Evolutionary conservation across 176 grass and related monocot species (phyloP).

Genomic region (Avena atlantica): DNA sequence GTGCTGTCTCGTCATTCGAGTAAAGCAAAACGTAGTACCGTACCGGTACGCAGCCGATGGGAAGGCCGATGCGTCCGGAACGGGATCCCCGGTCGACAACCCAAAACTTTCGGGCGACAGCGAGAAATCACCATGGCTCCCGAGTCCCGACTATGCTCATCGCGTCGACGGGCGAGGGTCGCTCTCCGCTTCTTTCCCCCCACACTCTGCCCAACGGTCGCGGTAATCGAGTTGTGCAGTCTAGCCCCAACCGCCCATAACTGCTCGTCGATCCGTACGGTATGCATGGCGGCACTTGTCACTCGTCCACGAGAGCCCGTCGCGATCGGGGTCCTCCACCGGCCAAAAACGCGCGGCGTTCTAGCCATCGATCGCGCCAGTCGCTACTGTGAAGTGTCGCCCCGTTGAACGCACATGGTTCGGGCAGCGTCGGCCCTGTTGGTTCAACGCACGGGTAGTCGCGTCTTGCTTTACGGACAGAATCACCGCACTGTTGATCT

Average conservation of each 20-base stretch:
- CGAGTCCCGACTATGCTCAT: too few species aligned
- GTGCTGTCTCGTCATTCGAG: background rate
- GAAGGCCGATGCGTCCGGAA: background rate
- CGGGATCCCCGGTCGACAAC: background rate
- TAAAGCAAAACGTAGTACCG: background rate
- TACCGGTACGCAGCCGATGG: background rate
- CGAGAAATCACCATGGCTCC: background rate
- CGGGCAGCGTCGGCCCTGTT: background rate
- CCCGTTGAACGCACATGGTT: background rate
- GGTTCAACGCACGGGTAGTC: background rate
- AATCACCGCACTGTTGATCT: background rate
- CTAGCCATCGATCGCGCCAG: background rate
- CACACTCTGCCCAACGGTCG: background rate
- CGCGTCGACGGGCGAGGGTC: too few species aligned
- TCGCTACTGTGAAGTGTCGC: background rate
- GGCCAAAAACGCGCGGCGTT: background rate
- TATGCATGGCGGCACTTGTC: background rate
- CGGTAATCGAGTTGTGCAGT: background rate
- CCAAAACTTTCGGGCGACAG: background rate
- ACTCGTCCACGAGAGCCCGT: background rate
- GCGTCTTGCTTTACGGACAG: background rate
- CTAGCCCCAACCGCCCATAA: constrained; percentile 1
- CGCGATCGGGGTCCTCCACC: background rate
- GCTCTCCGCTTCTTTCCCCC: too few species aligned
- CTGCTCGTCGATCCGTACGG: background rate